These are phyloP conservation scores for Penicillium lagena DNA, from an alignment of 495 filamentous ascomycete genomes.

Conservation along the genomic window DNA sequence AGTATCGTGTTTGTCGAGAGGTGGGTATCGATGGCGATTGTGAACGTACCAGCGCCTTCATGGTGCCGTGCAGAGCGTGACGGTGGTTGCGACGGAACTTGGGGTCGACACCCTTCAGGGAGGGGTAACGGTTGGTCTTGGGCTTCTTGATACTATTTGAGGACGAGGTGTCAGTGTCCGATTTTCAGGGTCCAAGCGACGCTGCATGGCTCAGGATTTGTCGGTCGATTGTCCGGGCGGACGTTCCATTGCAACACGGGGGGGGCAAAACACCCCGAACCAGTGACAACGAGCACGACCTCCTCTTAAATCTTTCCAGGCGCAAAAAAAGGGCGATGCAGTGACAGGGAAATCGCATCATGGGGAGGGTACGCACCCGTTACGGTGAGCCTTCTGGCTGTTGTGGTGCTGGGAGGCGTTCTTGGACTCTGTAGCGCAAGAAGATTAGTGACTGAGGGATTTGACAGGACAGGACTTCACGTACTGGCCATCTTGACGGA, in stretches of 20 bases:
- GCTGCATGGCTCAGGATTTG: too few relatives aligned
- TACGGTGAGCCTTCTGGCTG: constrained; percentile 92
- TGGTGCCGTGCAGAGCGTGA: constrained; percentile 97
- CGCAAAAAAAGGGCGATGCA: too few relatives aligned
- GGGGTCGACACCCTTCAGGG: constrained; percentile 96
- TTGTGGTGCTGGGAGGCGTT: constrained; percentile 99
- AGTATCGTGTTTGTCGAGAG: constrained; percentile 21
- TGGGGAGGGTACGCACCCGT: constrained; percentile 64
- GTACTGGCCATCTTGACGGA: constrained; percentile 49
- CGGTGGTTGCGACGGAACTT: constrained; percentile 99
- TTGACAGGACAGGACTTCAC: constrained; percentile 11
- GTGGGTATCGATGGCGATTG: constrained; percentile 1
- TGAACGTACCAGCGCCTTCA: constrained; percentile 86
- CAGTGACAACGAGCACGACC: too few relatives aligned
- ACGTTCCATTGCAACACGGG: too few relatives aligned
- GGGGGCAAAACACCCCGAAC: too few relatives aligned
- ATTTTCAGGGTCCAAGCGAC: neutral
- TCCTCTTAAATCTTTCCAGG: too few relatives aligned
- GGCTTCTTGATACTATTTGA: constrained; percentile 95
- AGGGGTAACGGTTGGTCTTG: constrained; percentile 97
- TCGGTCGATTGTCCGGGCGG: too few relatives aligned
- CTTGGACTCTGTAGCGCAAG: constrained; percentile 72
- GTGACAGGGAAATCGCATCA: too few relatives aligned
- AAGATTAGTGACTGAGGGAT: neutral
- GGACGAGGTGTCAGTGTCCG: neutral